Conservation (phyloP, 306 rosid species). For the Gynostemma pentaphyllum region DNA sequence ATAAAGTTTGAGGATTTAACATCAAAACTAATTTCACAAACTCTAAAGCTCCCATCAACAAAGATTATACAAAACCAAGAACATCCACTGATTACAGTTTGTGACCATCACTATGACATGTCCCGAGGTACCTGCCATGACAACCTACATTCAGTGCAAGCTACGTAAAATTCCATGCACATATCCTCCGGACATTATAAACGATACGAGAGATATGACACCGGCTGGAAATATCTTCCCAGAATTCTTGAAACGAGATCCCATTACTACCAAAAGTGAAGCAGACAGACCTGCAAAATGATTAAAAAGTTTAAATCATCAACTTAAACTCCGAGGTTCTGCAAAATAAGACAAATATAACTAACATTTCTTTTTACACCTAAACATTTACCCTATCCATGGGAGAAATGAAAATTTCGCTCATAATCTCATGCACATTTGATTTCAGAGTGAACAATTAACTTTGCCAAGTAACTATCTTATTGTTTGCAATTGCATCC, state of each 20-base stretch:
- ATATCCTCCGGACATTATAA: constrained; percentile 89
- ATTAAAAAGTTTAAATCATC: neutral
- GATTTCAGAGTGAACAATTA: too few relatives aligned
- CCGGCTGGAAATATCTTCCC: constrained; percentile 98
- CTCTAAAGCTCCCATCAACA: neutral
- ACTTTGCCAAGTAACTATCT: too few relatives aligned
- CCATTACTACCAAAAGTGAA: constrained; percentile 85
- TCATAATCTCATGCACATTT: too few relatives aligned
- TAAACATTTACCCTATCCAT: neutral
- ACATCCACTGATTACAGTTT: neutral
- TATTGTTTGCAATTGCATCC: too few relatives aligned
- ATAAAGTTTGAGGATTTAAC: neutral
- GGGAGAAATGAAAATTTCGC: too few relatives aligned
- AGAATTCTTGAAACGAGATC: constrained; percentile 83
- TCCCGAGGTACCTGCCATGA: neutral
- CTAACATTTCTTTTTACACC: neutral
- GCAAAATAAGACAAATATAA: neutral
- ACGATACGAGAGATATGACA: constrained; percentile 76
- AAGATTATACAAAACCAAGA: neutral
- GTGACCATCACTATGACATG: neutral
- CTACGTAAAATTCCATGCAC: constrained; percentile 86
- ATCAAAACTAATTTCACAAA: neutral
- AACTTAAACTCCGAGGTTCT: neutral
- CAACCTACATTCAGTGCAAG: constrained; percentile 31
- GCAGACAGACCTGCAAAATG: constrained; percentile 79